phyloP scores from a whole-genome alignment of 139 green algal genomes.

The Eudorina sp. region DNA sequence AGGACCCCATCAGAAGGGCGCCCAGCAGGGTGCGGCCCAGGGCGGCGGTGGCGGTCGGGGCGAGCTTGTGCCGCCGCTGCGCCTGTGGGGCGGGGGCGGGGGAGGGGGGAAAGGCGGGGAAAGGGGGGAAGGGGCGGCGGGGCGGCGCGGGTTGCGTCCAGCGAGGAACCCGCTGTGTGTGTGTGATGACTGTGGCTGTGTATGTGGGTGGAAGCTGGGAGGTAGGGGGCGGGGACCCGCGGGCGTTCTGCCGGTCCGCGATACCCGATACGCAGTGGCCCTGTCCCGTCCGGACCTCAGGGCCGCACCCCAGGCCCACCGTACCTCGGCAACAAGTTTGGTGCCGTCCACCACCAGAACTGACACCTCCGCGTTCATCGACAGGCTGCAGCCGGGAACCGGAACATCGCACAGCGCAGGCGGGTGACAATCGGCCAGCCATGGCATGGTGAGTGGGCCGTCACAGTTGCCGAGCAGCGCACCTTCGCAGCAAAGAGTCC shows the following conservation, averaged over 20 bases:
- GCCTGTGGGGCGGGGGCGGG: constrained; percentile 49
- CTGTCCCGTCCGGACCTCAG: too few species aligned
- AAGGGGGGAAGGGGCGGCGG: too few species aligned
- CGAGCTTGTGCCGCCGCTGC: constrained; percentile 71
- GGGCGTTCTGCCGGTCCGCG: too few species aligned
- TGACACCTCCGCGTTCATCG: constrained; percentile 71
- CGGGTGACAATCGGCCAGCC: too few species aligned
- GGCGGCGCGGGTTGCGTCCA: too few species aligned
- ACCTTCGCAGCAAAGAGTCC: constrained; percentile 58
- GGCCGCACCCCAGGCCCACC: not conserved
- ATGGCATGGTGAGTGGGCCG: not conserved
- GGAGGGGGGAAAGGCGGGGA: not conserved
- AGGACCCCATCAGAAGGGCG: constrained; percentile 86
- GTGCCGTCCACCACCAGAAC: constrained; percentile 81
- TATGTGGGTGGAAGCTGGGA: too few species aligned
- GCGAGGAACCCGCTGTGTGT: too few species aligned
- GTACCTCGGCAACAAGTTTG: constrained; percentile 85
- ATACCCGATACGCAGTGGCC: too few species aligned
- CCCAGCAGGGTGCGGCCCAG: constrained; percentile 87
- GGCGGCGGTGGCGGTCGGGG: constrained; percentile 89
- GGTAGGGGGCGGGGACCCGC: too few species aligned
- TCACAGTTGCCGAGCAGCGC: not conserved
- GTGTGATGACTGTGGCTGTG: too few species aligned
- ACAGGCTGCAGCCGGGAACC: constrained; percentile 1
- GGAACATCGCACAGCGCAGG: too few species aligned